phyloP scores from a whole-genome alignment of 73 alveolate species.

The Paramecium sonneborni region DNA sequence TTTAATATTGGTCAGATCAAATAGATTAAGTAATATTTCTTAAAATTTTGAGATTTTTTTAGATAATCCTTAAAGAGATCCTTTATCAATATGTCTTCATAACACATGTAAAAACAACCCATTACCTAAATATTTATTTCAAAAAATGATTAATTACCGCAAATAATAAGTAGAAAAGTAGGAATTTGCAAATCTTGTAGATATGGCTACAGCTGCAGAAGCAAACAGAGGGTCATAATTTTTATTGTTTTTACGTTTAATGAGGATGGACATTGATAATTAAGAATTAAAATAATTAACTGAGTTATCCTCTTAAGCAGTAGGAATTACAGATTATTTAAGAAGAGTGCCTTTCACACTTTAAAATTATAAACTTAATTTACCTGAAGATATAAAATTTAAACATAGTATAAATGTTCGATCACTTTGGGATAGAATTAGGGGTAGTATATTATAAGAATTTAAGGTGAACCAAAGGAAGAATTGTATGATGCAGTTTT shows the following conservation, averaged over 20 bases:
- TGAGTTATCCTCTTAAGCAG: not conserved
- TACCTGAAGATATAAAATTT: slow-evolving; percentile 59
- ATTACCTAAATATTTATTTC: slow-evolving; percentile 32
- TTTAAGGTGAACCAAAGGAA: slow-evolving; percentile 62
- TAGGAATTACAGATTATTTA: slow-evolving; percentile 53
- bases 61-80: slow-evolving; percentile 62
- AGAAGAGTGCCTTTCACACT: slow-evolving; percentile 64
- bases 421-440: slow-evolving; percentile 59
- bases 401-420: slow-evolving; percentile 37
- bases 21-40: not conserved
- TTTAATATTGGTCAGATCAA: slow-evolving; percentile 56
- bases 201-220: slow-evolving; percentile 51
- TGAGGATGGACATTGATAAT: slow-evolving; percentile 47
- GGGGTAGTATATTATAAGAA: slow-evolving; percentile 4
- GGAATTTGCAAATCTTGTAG: slow-evolving; percentile 46
- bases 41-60: slow-evolving; percentile 31
- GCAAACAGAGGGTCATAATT: slow-evolving; percentile 37
- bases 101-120: slow-evolving; percentile 58
- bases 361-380: slow-evolving; percentile 39
- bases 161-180: slow-evolving; percentile 44
- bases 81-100: slow-evolving; percentile 54
- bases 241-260: not conserved
- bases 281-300: not conserved
- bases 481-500: slow-evolving; percentile 63
- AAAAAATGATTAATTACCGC: slow-evolving; percentile 43